Conservation (phyloP, 176 grass and related monocot species). For the Puccinellia tenuiflora region DNA sequence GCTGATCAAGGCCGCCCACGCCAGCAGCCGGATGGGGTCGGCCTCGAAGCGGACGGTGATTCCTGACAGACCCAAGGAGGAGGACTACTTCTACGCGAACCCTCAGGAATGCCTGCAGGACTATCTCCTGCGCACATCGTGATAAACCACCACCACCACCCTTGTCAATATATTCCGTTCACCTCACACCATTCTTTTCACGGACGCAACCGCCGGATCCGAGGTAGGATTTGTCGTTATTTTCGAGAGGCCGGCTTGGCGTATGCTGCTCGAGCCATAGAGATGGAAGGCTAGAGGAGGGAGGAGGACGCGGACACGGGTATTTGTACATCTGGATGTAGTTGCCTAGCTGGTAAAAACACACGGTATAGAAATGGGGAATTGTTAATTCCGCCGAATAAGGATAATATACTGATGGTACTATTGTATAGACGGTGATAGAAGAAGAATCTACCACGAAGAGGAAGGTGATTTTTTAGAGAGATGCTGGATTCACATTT, state of each 20-base stretch:
- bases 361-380: slow-evolving; percentile 38
- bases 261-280: slow-evolving; percentile 1
- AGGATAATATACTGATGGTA: slow-evolving; percentile 22
- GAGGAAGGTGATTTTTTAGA: slow-evolving; percentile 28
- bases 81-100: slow-evolving; percentile 94
- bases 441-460: slow-evolving; percentile 2
- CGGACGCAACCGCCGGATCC: slow-evolving; percentile 11
- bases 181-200: slow-evolving; percentile 36
- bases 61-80: slow-evolving; percentile 89
- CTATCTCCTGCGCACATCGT: slow-evolving; percentile 28
- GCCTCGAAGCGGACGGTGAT: slow-evolving; percentile 58
- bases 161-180: slow-evolving; percentile 18
- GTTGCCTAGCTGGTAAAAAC: slow-evolving; percentile 52
- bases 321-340: slow-evolving; percentile 19
- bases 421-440: slow-evolving; percentile 63
- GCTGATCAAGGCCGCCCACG: slow-evolving; percentile 66
- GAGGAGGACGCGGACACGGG: not conserved
- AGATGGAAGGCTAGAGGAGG: not conserved
- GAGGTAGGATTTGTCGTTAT: not conserved
- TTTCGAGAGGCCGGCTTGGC: not conserved
- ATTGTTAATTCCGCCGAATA: slow-evolving; percentile 46
- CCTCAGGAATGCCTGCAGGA: slow-evolving; percentile 79
- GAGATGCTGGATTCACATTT: not conserved
- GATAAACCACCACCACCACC: slow-evolving; percentile 12
- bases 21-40: slow-evolving; percentile 60